Evolutionary conservation across 2,329 filamentous ascomycete species (phyloP), one percentile per base, ranked within the genome.

Genomic region (Colletotrichum graminicola): DNA sequence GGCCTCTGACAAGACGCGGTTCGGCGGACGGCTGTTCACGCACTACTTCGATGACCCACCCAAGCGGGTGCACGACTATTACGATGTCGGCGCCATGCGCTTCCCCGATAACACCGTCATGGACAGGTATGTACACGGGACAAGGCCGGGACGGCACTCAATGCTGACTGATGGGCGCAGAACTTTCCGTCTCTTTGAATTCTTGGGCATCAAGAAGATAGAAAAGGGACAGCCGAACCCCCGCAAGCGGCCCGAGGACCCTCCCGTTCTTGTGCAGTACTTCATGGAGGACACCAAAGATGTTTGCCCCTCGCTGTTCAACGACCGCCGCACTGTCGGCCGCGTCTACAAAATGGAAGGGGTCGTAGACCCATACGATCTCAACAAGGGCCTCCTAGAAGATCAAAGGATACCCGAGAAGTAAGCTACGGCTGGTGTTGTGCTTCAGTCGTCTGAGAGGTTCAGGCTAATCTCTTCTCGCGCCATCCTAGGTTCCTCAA

Each of bases 21-120:
- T 79, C 23, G 82, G 82, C 49, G 81, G 82, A 5, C 75, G 81
- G 16, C 47, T 80, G 5, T 81, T 76, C 57, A 82, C 81, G 0
- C 75, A 82, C 66, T 47, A 76, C 16, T 82, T 83, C 29, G 18
- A 21, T 10, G 21, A 47, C 10, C 43, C 43, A 0, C 43, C 43
- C 7, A 62, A 75, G 66, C 43, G 41, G 10, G n/a, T 34, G 1
- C 79, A 81, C 61, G 77, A 82, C 71, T 84, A 84, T 71, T 83
- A 82, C 62, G 82, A 84, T 71, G 73, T 83, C 43, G 82, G 82
- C 0, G 81, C 82, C 5, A 83, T 83, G 82, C 74, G 82, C 21
- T 82, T 78, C 66, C 82, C 82, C 0, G 47, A 80, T 5, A 82
- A 77, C 39, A 54, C 71, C 5, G 73, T 75, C 61, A 82, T 80